Evolutionary conservation across 306 rosid species (phyloP), one percentile per base, ranked within the genome.

Genomic region (Prunus mongolica): DNA sequence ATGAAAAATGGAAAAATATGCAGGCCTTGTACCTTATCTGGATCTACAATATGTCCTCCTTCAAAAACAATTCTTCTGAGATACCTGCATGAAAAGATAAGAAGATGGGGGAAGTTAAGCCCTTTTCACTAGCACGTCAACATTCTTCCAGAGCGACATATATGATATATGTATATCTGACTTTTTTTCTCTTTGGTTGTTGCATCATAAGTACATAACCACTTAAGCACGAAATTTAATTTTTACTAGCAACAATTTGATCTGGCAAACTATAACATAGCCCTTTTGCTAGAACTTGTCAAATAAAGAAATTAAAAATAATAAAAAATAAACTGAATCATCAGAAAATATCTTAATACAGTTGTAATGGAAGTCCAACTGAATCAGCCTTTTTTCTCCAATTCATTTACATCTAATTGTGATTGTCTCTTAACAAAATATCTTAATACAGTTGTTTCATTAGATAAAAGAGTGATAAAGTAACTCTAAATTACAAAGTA

Each of bases 11-110:
- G 27, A 12, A 32, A 38, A 50, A 22, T 10, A 20, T 38, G 72
- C 15, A 62, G 61, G 24, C 58, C 70, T 61, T 76, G 25, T 83
- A 89, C 99, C 99, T 89, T 93, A 75, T 93, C 98, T 62, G 97
- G 98, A 70, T 96, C 99, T 52, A 85, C 97, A 76, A 92, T 92
- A 86, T 92, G 99, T 77, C 98, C 97, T 84, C 99, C 99, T 87
- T 96, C 99, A 67, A 96, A 96, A 71, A 91, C 93, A 79, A 92
- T 89, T 87, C 99, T 92, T 82, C 98, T 84, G 79, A 84, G 82
- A 82, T 85, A 88, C 83, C 99, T 96, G 90, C 79, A 74, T 41
- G 69, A 71, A 75, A 22, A 81, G 70, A 64, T 38, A 65, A 79
- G 50, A 51, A 47, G 34, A 73, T 58, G 77, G 54, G 24, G 54